Percentiles rank a stretch among this genome's conserved stretches.
phyloP scores from a whole-genome alignment of 257 asterid genomes.

The Asclepias syriaca region DNA sequence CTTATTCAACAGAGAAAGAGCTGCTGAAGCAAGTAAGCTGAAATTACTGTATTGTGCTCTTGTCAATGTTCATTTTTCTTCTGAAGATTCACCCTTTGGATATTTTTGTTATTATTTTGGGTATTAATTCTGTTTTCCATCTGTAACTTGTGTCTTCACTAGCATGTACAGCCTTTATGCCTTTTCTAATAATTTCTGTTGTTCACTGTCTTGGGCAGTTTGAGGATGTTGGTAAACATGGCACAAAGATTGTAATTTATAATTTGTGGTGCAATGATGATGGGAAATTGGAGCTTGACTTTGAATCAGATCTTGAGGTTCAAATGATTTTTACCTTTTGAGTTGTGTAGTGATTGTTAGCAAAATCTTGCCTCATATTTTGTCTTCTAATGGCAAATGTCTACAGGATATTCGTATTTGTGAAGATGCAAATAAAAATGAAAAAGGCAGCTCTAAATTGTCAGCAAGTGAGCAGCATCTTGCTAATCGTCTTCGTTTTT shows the following conservation, averaged over 20 bases:
- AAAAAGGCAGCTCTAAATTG: constrained; percentile 24
- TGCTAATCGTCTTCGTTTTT: constrained; percentile 68
- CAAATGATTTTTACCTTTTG: constrained; percentile 17
- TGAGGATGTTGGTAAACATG: constrained; percentile 73
- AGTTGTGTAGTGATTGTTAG: constrained; percentile 13
- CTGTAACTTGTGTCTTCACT: neutral
- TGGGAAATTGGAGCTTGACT: constrained; percentile 78
- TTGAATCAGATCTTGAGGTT: constrained; percentile 78
- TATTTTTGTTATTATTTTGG: neutral
- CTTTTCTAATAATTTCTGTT: constrained; percentile 1
- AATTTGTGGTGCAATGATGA: constrained; percentile 78
- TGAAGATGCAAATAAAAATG: constrained; percentile 26
- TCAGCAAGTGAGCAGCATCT: constrained; percentile 55
- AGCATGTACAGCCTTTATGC: neutral
- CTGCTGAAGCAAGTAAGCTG: constrained; percentile 79
- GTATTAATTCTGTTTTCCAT: neutral
- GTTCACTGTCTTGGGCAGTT: constrained; percentile 38
- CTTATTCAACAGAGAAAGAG: constrained; percentile 59
- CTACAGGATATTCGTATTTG: constrained; percentile 71
- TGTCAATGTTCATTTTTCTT: neutral
- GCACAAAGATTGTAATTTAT: constrained; percentile 66
- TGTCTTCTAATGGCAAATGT: constrained; percentile 18
- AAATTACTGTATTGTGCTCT: constrained; percentile 12
- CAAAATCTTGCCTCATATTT: constrained; percentile 5
- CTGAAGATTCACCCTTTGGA: neutral